Percentiles rank a stretch among this genome's conserved stretches.
These are phyloP conservation scores for Trichomonascaceae sp. DNA, from an alignment of 1,139 yeast genomes.

Conservation along the genomic window DNA sequence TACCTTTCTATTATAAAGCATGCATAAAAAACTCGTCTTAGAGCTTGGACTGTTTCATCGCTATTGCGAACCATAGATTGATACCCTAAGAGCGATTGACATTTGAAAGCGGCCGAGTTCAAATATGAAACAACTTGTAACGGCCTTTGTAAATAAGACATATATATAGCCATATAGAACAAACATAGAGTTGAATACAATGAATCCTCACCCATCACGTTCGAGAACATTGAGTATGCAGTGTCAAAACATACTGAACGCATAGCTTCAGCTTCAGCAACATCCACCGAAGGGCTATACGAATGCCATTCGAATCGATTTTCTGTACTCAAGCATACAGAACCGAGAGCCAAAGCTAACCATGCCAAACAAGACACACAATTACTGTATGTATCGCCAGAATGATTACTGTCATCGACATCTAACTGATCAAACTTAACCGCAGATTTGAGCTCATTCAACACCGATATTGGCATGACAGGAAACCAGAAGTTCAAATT, in stretches of 20 bases:
- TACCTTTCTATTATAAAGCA: conserved; percentile 17
- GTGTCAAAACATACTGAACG: conserved; percentile 6
- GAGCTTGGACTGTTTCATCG: conserved; percentile 14
- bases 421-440: not conserved
- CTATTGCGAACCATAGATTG: conserved; percentile 4
- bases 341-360: conserved; percentile 13
- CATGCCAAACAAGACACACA: conserved; percentile 8
- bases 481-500: conserved; percentile 17
- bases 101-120: conserved; percentile 14
- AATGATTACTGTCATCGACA: not conserved
- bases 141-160: conserved; percentile 17
- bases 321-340: conserved; percentile 8
- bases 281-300: not conserved
- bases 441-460: not conserved
- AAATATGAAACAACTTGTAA: conserved; percentile 16
- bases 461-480: conserved; percentile 9
- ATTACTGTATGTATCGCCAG: not conserved
- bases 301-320: not conserved
- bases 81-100: conserved; percentile 14
- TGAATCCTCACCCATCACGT: conserved; percentile 11
- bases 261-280: not conserved
- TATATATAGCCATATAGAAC: conserved; percentile 16
- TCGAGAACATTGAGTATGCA: conserved; percentile 12
- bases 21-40: conserved; percentile 15
- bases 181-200: conserved; percentile 11